Conservation (phyloP, 208 protist genomes). For the Trypanosoma theileri region DNA sequence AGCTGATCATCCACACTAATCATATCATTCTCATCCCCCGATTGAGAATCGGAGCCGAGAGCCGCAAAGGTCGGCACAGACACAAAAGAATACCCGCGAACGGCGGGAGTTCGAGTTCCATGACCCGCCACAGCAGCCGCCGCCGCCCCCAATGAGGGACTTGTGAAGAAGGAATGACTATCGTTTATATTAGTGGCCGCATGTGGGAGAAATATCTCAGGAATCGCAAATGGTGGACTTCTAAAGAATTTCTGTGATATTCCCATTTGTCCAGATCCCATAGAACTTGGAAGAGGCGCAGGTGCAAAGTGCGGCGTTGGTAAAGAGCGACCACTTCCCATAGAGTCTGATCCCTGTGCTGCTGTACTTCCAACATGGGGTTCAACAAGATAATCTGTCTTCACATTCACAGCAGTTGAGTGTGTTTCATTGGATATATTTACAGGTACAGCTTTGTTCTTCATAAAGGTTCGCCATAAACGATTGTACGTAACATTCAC, state of each 20-base stretch:
- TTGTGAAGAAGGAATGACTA: constrained; percentile 9
- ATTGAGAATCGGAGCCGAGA: background rate
- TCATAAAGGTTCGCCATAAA: constrained; percentile 18
- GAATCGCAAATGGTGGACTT: constrained; percentile 8
- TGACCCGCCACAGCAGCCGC: constrained; percentile 9
- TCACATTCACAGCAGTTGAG: background rate
- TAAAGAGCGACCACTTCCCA: constrained; percentile 20
- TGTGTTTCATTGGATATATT: background rate
- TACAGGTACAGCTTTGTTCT: background rate
- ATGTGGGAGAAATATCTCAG: constrained; percentile 18
- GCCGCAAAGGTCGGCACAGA: constrained; percentile 21
- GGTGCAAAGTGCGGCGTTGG: constrained; percentile 29
- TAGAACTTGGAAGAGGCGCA: constrained; percentile 14
- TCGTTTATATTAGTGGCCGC: background rate
- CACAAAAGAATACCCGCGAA: constrained; percentile 17
- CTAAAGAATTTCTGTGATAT: constrained; percentile 8
- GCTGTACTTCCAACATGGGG: background rate
- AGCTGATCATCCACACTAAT: constrained; percentile 6
- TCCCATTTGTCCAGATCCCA: constrained; percentile 22
- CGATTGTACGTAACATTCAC: constrained; percentile 19
- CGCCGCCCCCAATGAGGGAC: constrained; percentile 1
- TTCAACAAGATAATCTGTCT: background rate
- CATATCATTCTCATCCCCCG: constrained; percentile 6
- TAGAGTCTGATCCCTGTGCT: constrained; percentile 10
- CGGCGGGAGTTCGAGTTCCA: constrained; percentile 17